phyloP scores from a whole-genome alignment of 768 basidiomycete genomes.

The Phylloporus sp. region DNA sequence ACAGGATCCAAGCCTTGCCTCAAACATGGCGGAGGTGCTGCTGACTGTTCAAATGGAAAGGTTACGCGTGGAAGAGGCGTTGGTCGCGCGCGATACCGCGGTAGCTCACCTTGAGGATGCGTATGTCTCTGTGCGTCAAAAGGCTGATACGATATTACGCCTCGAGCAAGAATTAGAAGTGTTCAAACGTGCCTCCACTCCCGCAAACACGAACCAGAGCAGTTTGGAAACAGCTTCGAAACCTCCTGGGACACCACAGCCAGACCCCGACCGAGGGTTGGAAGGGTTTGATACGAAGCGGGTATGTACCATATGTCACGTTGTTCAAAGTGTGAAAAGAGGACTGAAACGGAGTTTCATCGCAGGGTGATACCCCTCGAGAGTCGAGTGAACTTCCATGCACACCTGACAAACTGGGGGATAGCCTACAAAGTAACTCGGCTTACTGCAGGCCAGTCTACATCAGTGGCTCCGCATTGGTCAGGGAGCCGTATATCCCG shows the following conservation, averaged over 20 bases:
- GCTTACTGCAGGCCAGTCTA: conserved; percentile 19
- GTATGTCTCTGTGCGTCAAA: conserved; percentile 58
- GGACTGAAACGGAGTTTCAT: neutral
- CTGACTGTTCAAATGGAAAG: conserved; percentile 54
- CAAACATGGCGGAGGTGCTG: conserved; percentile 42
- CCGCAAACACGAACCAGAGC: conserved; percentile 14
- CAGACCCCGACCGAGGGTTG: neutral
- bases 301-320: neutral
- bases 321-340: neutral
- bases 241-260: neutral
- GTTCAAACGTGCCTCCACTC: conserved; percentile 20
- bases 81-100: conserved; percentile 59
- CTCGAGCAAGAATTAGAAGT: conserved; percentile 42
- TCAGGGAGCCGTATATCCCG: neutral
- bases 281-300: conserved; percentile 1
- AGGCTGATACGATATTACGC: conserved; percentile 47
- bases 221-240: neutral
- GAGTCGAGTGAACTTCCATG: conserved; percentile 1
- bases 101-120: conserved; percentile 57
- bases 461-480: conserved; percentile 7
- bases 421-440: conserved; percentile 26
- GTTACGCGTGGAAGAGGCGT: conserved; percentile 50
- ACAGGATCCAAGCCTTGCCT: conserved; percentile 10
- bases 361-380: neutral
- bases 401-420: conserved; percentile 21